Conservation (phyloP, 1,284 basidiomycete species). For the Irpex lacteus region DNA sequence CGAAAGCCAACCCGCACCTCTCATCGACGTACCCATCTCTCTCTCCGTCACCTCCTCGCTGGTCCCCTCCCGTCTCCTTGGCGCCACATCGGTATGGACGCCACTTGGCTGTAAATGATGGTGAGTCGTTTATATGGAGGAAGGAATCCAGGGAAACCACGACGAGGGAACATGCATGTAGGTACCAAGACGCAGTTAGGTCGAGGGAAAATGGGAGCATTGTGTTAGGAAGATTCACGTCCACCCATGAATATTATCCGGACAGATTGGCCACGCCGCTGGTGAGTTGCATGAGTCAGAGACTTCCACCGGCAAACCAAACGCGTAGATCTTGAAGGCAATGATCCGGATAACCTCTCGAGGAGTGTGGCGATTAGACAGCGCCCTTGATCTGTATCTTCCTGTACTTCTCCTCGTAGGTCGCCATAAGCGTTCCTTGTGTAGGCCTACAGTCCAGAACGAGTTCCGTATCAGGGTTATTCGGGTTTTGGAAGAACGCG, state of each 20-base stretch:
- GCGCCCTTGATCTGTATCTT: conserved; percentile 72
- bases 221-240: too few relatives aligned
- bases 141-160: conserved; percentile 2
- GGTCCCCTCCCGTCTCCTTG: neutral
- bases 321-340: too few relatives aligned
- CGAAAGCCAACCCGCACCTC: too few relatives aligned
- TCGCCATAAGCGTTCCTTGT: conserved; percentile 47
- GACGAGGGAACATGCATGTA: neutral
- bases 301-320: too few relatives aligned
- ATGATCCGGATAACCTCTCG: too few relatives aligned
- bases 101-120: neutral
- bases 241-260: too few relatives aligned
- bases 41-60: neutral
- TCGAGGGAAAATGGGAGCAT: too few relatives aligned
- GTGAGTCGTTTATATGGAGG: neutral
- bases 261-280: too few relatives aligned
- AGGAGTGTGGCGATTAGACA: conserved; percentile 22
- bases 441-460: conserved; percentile 66
- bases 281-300: too few relatives aligned
- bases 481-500: conserved; percentile 67
- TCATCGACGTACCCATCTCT: neutral
- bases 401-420: conserved; percentile 74
- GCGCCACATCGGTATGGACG: neutral
- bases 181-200: too few relatives aligned
- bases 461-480: conserved; percentile 55